These are phyloP conservation scores for Strobilomyces dryophilus DNA, from an alignment of 768 basidiomycete species.

Conservation along the genomic window DNA sequence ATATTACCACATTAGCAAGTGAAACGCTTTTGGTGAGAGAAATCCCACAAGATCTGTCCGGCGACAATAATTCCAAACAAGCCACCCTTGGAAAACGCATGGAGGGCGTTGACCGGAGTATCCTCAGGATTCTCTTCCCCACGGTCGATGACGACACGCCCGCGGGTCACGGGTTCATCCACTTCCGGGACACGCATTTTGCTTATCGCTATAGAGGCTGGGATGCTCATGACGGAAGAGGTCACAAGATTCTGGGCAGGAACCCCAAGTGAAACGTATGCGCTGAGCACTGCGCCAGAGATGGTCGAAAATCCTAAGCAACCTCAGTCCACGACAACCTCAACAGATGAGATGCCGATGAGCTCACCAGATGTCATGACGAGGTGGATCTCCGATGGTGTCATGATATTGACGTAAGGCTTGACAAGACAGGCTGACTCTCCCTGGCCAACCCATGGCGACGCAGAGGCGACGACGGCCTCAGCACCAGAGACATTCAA, in stretches of 20 bases:
- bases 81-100: slow-evolving; percentile 86
- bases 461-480: slow-evolving; percentile 87
- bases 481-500: slow-evolving; percentile 94
- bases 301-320: slow-evolving; percentile 77
- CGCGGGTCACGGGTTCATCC: slow-evolving; percentile 84
- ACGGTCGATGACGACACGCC: slow-evolving; percentile 74
- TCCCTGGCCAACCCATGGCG: slow-evolving; percentile 92
- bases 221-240: slow-evolving; percentile 92
- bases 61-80: slow-evolving; percentile 82
- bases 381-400: slow-evolving; percentile 79
- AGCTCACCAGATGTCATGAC: slow-evolving; percentile 76
- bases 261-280: slow-evolving; percentile 77
- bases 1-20: slow-evolving; percentile 5
- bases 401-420: slow-evolving; percentile 84
- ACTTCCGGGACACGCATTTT: slow-evolving; percentile 83
- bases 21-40: not conserved
- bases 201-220: slow-evolving; percentile 88
- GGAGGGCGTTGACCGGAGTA: slow-evolving; percentile 72
- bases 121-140: slow-evolving; percentile 54
- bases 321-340: slow-evolving; percentile 1
- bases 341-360: not conserved
- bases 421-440: slow-evolving; percentile 84
- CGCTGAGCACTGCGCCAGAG: slow-evolving; percentile 83
- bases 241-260: slow-evolving; percentile 79
- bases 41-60: slow-evolving; percentile 73